These are phyloP conservation scores for Paraurostyla sp. DNA, from an alignment of 73 alveolate genomes.

Conservation along the genomic window DNA sequence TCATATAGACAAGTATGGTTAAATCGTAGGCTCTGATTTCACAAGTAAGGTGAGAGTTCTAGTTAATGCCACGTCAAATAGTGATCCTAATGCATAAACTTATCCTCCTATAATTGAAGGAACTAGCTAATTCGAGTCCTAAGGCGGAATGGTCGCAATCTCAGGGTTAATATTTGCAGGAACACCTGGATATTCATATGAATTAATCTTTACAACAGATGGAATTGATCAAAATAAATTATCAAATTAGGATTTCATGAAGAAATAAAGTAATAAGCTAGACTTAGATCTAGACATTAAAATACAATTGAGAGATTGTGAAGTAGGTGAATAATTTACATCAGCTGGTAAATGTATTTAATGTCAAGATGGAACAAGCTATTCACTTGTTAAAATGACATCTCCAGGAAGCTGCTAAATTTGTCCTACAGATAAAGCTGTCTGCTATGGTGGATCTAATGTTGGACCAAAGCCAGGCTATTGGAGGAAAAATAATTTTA, in stretches of 20 bases:
- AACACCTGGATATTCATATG: constrained; percentile 11
- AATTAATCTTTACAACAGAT: neutral
- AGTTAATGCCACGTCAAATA: neutral
- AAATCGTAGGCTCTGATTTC: constrained; percentile 18
- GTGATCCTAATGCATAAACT: neutral
- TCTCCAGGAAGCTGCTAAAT: neutral
- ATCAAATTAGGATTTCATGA: neutral
- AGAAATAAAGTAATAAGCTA: neutral
- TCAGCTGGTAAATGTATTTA: neutral
- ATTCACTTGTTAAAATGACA: neutral
- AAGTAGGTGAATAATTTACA: constrained; percentile 44
- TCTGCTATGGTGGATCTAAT: constrained; percentile 43
- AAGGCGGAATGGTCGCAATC: neutral
- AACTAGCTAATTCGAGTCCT: neutral
- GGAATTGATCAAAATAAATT: neutral
- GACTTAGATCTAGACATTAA: neutral
- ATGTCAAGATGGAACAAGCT: constrained; percentile 16
- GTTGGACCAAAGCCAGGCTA: constrained; percentile 64
- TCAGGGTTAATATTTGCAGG: neutral
- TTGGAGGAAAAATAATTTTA: constrained; percentile 45
- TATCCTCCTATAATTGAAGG: constrained; percentile 42
- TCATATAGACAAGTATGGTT: constrained; percentile 39
- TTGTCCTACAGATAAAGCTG: constrained; percentile 45
- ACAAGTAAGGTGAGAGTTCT: neutral
- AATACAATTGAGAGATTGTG: constrained; percentile 35